Conservation (phyloP, 2,329 filamentous ascomycete genomes). For the Triangularia verruculosa region DNA sequence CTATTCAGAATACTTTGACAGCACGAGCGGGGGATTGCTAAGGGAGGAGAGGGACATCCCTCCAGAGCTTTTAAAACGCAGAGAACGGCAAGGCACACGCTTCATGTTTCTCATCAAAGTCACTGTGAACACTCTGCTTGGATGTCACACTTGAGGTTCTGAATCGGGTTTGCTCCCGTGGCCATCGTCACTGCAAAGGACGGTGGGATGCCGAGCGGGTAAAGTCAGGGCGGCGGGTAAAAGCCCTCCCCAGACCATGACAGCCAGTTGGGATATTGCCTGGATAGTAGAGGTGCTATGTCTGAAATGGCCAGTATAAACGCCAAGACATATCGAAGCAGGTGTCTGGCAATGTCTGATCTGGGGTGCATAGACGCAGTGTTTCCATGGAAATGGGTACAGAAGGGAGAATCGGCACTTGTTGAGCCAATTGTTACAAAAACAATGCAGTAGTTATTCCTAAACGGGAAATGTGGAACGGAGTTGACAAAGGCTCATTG, state of each 20-base stretch:
- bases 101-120: not conserved
- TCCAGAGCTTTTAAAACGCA: not conserved
- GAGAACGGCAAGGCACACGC: not conserved
- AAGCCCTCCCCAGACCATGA: constrained; percentile 7
- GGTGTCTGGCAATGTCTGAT: constrained; percentile 17
- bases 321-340: not conserved
- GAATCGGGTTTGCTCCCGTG: not conserved
- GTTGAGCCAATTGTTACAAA: not conserved
- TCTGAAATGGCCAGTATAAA: not conserved
- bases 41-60: not conserved
- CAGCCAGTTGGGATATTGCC: constrained; percentile 19
- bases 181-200: constrained; percentile 16
- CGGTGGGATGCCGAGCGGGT: constrained; percentile 20
- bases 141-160: not conserved
- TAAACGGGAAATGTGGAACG: not conserved
- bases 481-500: not conserved
- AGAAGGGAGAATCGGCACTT: constrained; percentile 19
- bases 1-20: not conserved
- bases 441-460: not conserved
- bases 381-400: not conserved
- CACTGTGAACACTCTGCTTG: not conserved
- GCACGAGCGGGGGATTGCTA: not conserved
- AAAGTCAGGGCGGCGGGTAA: constrained; percentile 25
- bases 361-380: constrained; percentile 19
- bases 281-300: constrained; percentile 13